A percentile compares a stretch with the other conserved stretches of the same genome.
phyloP scores from a whole-genome alignment of 352 stramenopile species.

The Phytophthora multivora region DNA sequence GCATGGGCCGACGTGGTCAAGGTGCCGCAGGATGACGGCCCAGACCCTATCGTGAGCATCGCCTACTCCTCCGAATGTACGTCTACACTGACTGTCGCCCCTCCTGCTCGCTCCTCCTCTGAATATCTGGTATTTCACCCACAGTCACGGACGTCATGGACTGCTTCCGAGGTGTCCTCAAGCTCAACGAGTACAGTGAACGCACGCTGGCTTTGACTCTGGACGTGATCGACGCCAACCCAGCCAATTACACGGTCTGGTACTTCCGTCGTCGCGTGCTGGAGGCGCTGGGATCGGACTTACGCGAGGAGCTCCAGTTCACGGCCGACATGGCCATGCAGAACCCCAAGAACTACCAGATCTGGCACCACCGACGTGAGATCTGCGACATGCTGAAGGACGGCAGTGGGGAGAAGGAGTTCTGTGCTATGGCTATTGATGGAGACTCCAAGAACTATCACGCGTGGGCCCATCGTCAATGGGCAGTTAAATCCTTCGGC shows the following conservation, averaged over 20 bases:
- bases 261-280: conserved; percentile 93
- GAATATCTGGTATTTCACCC: background rate
- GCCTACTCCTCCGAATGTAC: conserved; percentile 74
- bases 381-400: conserved; percentile 89
- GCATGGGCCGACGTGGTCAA: conserved; percentile 82
- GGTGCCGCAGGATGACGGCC: conserved; percentile 85
- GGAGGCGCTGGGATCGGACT: conserved; percentile 70
- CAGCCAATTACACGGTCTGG: conserved; percentile 99
- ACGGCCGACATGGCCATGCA: conserved; percentile 87
- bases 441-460: conserved; percentile 99
- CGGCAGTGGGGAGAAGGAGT: conserved; percentile 89
- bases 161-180: conserved; percentile 94
- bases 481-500: conserved; percentile 87
- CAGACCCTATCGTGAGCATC: conserved; percentile 80
- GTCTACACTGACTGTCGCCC: conserved; percentile 8
- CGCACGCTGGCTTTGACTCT: conserved; percentile 92
- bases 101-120: background rate
- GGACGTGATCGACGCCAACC: conserved; percentile 94
- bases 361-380: conserved; percentile 98
- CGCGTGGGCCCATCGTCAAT: conserved; percentile 97
- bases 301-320: conserved; percentile 73
- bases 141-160: conserved; percentile 91
- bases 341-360: conserved; percentile 99
- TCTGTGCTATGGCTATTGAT: conserved; percentile 91
- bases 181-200: conserved; percentile 89